Base-by-base conservation (phyloP, 140 eudicot genomes). In the Bidens hawaiensis region DNA sequence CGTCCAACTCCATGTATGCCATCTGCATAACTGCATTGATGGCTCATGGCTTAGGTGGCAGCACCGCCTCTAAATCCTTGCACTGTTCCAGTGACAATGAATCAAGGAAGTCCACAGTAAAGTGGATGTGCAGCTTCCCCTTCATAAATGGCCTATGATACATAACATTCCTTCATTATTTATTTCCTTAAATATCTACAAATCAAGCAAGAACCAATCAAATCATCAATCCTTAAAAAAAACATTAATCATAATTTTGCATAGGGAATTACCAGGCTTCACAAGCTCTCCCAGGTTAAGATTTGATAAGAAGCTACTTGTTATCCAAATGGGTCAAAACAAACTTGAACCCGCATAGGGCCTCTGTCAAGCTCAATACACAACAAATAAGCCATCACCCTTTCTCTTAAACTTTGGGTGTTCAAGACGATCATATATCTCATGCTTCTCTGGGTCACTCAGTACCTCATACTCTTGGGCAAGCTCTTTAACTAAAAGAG, bases 121-220 rank as follows among this genome's bases (percentile, higher is more conserved):
- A 86, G 60, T 86, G 95, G 16, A 86, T 75, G 49, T 86, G 83
- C 70, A 86, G 50, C 67, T 83, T 86, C 9, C 95, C 95, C 76
- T 59, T 83, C 90, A 86, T 83, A 60, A 86, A 86, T 14, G 90
- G 79, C 75, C 88, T 83, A 70, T 68, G 73, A 49, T 86, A 86
- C 79, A 86, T 70, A 91, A 91, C 95, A 86, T 86, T 12, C 95
- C 95, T 51, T 86, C 95, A 28, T 86, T 91, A 12, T 86, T 80
- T 41, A 86, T 80, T 1, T 88, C 95, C 91, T 86, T 86, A 65
- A 54, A 86, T 51, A 83, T 83, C 95, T 83, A 73, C 63, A 63
- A 22, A 4, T 14, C 1, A 48, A 38, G 0, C 12, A 25, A 38
- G 36, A 3, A 14, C 46, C 66, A 47, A 47, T 18, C 53, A 46